phyloP scores from a whole-genome alignment of 1,139 yeast genomes.

The Suhomyces bolitotheri region DNA sequence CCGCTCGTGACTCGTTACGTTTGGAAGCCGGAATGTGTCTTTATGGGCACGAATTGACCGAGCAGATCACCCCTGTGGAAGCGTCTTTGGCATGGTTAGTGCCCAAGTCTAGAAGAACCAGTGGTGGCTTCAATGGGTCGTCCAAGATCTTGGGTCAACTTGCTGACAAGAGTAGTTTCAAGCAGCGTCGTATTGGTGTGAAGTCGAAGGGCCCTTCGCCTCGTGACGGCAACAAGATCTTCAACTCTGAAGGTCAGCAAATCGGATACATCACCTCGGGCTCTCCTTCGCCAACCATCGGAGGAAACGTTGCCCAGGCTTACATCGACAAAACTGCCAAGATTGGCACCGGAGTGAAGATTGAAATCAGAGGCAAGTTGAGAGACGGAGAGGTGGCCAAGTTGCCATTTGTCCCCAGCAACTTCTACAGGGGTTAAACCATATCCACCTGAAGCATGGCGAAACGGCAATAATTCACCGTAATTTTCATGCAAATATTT shows the following conservation, averaged over 20 bases:
- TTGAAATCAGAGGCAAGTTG: constrained; percentile 81
- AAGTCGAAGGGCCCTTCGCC: constrained; percentile 88
- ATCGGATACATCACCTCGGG: constrained; percentile 89
- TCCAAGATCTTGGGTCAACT: constrained; percentile 68
- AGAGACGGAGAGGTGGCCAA: constrained; percentile 74
- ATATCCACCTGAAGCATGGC: too few relatives aligned
- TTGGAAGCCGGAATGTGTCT: constrained; percentile 98
- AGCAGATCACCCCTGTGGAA: constrained; percentile 81
- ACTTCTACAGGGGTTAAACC: constrained; percentile 53
- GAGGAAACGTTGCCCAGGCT: constrained; percentile 91
- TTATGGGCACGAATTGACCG: constrained; percentile 88
- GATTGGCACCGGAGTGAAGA: constrained; percentile 70
- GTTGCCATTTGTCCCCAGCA: constrained; percentile 80
- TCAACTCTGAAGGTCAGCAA: constrained; percentile 42
- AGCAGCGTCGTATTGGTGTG: constrained; percentile 72
- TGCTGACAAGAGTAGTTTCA: constrained; percentile 57
- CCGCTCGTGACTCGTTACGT: constrained; percentile 93
- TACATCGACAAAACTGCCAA: constrained; percentile 78
- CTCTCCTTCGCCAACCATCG: constrained; percentile 81
- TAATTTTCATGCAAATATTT: too few relatives aligned
- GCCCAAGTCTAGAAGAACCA: constrained; percentile 72
- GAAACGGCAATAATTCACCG: neutral
- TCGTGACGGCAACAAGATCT: constrained; percentile 75
- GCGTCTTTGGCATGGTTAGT: constrained; percentile 88
- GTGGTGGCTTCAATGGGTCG: constrained; percentile 74